Conservation (phyloP, 1,139 yeast genomes). For the Suhomyces atakaporum region DNA sequence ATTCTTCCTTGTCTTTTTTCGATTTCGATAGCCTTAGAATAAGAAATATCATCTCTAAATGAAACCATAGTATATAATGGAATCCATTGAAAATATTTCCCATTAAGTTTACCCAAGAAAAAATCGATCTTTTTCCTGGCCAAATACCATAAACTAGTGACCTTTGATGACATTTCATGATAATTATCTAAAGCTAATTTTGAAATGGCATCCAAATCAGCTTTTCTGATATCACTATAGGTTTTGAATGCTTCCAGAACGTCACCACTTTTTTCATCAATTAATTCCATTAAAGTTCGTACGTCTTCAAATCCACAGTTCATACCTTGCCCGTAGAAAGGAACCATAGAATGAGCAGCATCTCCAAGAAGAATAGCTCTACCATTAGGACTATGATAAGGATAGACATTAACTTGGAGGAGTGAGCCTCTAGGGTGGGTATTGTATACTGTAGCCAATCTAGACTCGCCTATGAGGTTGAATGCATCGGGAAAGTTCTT, state of each 20-base stretch:
- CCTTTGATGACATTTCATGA: slow-evolving; percentile 85
- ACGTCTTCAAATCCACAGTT: slow-evolving; percentile 96
- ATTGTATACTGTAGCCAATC: slow-evolving; percentile 52
- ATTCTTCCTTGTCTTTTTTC: slow-evolving; percentile 53
- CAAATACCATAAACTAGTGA: slow-evolving; percentile 62
- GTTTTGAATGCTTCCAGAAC: slow-evolving; percentile 53
- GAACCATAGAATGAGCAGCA: slow-evolving; percentile 97
- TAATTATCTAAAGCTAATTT: slow-evolving; percentile 80
- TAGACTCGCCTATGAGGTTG: slow-evolving; percentile 61
- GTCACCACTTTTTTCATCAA: slow-evolving; percentile 47
- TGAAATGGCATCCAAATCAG: slow-evolving; percentile 73
- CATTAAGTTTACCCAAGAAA: slow-evolving; percentile 53
- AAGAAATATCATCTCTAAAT: slow-evolving; percentile 79
- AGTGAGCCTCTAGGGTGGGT: slow-evolving; percentile 75
- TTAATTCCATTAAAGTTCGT: slow-evolving; percentile 57
- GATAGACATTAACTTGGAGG: slow-evolving; percentile 65
- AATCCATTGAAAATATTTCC: slow-evolving; percentile 62
- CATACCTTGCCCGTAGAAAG: slow-evolving; percentile 97
- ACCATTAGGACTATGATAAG: slow-evolving; percentile 66
- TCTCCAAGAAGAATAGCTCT: slow-evolving; percentile 78
- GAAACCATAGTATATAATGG: slow-evolving; percentile 93
- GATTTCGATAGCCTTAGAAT: slow-evolving; percentile 66
- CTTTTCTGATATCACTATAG: slow-evolving; percentile 59
- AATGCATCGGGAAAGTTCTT: slow-evolving; percentile 74
- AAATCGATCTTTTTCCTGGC: slow-evolving; percentile 71